Evolutionary conservation across 441 rosid genomes (phyloP), one percentile per base, ranked within the genome.

Genomic region (Mallotus japonicus): DNA sequence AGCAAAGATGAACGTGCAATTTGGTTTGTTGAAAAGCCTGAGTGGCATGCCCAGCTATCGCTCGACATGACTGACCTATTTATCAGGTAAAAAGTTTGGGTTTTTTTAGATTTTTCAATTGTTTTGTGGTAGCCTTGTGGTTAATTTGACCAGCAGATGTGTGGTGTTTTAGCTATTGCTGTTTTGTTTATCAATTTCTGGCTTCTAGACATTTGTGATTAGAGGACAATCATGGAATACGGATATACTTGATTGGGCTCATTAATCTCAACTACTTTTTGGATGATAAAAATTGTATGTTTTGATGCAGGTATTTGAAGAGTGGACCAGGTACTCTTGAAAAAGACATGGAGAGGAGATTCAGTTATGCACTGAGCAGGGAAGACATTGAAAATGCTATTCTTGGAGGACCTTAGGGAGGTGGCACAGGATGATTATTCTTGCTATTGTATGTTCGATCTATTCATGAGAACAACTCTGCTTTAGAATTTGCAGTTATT

Each of bases 311-410:
- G 90, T 93, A 95, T 83, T 76, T 91, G 84, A 95, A 86, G 87
- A 90, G 79, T 73, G 96, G 97, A 19, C 92, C 96, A 7, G 97
- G 96, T 12, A 87, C 74, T 82, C 93, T 92, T 6, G 96, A 93
- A 74, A 93, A 91, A 74, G 99, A 95, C 56, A 77, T 95, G 70
- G 99, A 93, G 80, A 91, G 98, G 78, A 89, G 96, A 84, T 95
- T 94, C 86, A 92, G 95, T 61, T 92, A 94, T 75, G 97, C 99
- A 40, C 81, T 92, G 81, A 95, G 99, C 70, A 86, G 97, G 82
- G 97, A 93, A 65, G 98, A 95, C 82, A 88, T 91, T 0, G 92
- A 95, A 83, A 95, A 95, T 50, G 99, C 99, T 70, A 85, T 90
- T 68, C 92, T 91, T 8, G 97, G 99, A 73, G 98, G 99, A 80